phyloP scores from a whole-genome alignment of 441 rosid genomes.

The Erodium chrysanthum region DNA sequence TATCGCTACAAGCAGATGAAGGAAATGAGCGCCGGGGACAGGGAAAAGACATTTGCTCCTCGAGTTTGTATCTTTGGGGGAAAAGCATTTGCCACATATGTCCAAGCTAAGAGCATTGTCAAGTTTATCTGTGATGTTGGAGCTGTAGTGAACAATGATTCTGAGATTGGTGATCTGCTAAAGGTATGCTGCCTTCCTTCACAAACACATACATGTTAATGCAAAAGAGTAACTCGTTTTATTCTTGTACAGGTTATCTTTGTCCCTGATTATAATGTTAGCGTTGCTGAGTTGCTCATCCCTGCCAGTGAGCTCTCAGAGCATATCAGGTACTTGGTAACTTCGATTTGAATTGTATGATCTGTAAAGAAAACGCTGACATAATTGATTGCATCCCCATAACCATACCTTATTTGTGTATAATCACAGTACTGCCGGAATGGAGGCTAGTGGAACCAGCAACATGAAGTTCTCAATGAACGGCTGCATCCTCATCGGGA shows the following conservation, averaged over 20 bases:
- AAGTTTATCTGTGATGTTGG: slow-evolving; percentile 90
- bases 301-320: slow-evolving; percentile 97
- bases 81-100: slow-evolving; percentile 84
- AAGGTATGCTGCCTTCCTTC: slow-evolving; percentile 40
- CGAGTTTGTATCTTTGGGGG: slow-evolving; percentile 97
- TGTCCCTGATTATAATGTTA: slow-evolving; percentile 92
- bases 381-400: too few species aligned
- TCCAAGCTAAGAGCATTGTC: slow-evolving; percentile 95
- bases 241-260: slow-evolving; percentile 51
- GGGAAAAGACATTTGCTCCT: slow-evolving; percentile 53
- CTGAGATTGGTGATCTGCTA: slow-evolving; percentile 78
- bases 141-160: slow-evolving; percentile 70
- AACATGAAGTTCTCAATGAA: slow-evolving; percentile 99
- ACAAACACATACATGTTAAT: not conserved
- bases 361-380: not conserved
- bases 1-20: slow-evolving; percentile 93
- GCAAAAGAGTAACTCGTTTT: not conserved
- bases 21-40: slow-evolving; percentile 69
- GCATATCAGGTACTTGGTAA: slow-evolving; percentile 96
- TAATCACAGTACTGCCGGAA: slow-evolving; percentile 84
- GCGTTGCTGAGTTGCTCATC: slow-evolving; percentile 88
- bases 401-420: not conserved
- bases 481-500: slow-evolving; percentile 81
- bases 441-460: slow-evolving; percentile 99
- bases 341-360: too few species aligned